Percentiles rank a stretch among this genome's conserved stretches.
phyloP scores from a whole-genome alignment of 2,329 filamentous ascomycete genomes.

The Lecanicillium sp. region DNA sequence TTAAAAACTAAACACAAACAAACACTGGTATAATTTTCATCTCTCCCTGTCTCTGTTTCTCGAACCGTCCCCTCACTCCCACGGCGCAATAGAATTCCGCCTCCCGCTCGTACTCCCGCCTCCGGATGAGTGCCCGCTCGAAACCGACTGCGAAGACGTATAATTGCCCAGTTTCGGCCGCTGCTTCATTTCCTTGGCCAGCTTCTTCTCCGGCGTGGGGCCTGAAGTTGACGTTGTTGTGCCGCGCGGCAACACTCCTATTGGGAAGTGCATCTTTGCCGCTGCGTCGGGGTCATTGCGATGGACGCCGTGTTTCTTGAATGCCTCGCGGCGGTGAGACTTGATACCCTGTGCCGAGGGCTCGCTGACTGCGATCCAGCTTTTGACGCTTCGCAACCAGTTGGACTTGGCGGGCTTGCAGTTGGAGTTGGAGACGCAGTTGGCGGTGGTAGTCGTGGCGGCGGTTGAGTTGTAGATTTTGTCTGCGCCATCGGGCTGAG shows the following conservation, averaged over 20 bases:
- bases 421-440: no score
- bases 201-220: slow-evolving; percentile 36
- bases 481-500: no score
- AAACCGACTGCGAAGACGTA: slow-evolving; percentile 22
- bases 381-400: slow-evolving; percentile 36
- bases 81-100: slow-evolving; percentile 23
- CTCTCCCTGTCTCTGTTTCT: no score
- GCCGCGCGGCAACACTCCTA: slow-evolving; percentile 34
- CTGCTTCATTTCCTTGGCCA: slow-evolving; percentile 25
- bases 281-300: slow-evolving; percentile 33
- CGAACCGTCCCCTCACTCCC: no score
- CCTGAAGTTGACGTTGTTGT: slow-evolving; percentile 38
- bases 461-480: no score
- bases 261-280: slow-evolving; percentile 37
- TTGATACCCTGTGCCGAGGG: slow-evolving; percentile 41
- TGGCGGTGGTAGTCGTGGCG: no score
- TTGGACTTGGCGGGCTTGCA: slow-evolving; percentile 13
- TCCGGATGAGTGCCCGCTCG: slow-evolving; percentile 25
- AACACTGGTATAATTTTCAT: no score
- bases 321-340: slow-evolving; percentile 34
- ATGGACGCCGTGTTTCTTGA: slow-evolving; percentile 34
- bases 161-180: slow-evolving; percentile 15
- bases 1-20: no score
- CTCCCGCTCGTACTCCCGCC: slow-evolving; percentile 19
- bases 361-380: slow-evolving; percentile 40